These are phyloP conservation scores for Talaromyces adpressus DNA, from an alignment of 495 filamentous ascomycete species.

Conservation along the genomic window DNA sequence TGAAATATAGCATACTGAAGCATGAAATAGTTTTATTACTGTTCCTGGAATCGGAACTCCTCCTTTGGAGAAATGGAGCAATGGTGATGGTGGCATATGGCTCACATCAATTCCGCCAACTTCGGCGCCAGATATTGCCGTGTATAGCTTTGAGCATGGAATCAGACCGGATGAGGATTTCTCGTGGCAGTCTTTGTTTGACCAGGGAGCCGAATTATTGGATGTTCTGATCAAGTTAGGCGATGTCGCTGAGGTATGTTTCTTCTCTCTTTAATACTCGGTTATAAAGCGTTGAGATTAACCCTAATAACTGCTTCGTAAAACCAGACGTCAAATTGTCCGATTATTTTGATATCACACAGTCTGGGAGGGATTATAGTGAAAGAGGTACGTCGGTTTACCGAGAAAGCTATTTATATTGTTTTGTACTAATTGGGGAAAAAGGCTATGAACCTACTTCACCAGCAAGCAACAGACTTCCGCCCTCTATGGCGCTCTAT, in stretches of 20 bases:
- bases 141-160: neutral
- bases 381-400: neutral
- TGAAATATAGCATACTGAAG: neutral
- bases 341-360: neutral
- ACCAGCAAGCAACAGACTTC: neutral
- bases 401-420: neutral
- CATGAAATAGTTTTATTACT: neutral
- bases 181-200: neutral
- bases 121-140: neutral
- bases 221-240: neutral
- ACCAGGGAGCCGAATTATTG: neutral
- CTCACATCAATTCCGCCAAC: neutral
- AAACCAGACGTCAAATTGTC: neutral
- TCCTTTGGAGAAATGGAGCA: neutral
- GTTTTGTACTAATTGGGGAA: neutral
- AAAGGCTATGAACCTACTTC: neutral
- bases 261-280: neutral
- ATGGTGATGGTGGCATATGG: neutral
- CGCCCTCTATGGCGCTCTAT: neutral
- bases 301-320: neutral
- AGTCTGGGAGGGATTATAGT: neutral
- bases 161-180: neutral
- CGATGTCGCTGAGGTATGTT: neutral
- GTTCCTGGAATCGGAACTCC: neutral
- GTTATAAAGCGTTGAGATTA: neutral